phyloP scores from a whole-genome alignment of 352 stramenopile genomes.

The Pythium aristosporum region DNA sequence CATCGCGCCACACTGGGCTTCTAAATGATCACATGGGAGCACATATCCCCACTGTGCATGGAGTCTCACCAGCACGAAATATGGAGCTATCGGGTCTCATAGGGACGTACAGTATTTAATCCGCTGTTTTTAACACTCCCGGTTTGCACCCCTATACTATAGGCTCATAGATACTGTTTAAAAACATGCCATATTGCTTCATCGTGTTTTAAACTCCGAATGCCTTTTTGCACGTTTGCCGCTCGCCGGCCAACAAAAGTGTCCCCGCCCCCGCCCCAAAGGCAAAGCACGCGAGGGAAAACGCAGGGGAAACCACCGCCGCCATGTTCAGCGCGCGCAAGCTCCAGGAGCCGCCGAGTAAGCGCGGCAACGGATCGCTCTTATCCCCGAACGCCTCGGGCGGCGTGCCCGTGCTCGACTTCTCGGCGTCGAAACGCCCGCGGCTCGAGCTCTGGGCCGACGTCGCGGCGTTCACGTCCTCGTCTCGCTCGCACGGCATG shows the following conservation, averaged over 20 bases:
- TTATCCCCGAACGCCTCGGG: conserved; percentile 17
- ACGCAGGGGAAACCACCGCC: background rate
- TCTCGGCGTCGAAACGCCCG: conserved; percentile 51
- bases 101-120: conserved; percentile 34
- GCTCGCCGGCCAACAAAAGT: background rate
- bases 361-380: conserved; percentile 53
- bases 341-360: conserved; percentile 58
- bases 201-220: background rate
- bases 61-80: background rate
- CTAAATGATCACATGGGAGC: conserved; percentile 29
- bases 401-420: conserved; percentile 11
- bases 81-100: conserved; percentile 23
- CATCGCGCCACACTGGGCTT: conserved; percentile 71
- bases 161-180: background rate
- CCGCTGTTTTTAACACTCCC: conserved; percentile 29
- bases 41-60: no score
- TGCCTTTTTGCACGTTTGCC: conserved; percentile 3
- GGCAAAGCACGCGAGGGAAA: background rate
- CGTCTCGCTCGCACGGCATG: conserved; percentile 14
- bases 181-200: conserved; percentile 3
- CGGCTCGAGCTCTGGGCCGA: conserved; percentile 43
- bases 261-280: background rate
- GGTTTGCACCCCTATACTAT: background rate
- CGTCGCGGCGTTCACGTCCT: conserved; percentile 3
- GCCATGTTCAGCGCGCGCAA: conserved; percentile 75